Conservation (phyloP, 495 filamentous ascomycete genomes). For the Hypoxylon fuscum region DNA sequence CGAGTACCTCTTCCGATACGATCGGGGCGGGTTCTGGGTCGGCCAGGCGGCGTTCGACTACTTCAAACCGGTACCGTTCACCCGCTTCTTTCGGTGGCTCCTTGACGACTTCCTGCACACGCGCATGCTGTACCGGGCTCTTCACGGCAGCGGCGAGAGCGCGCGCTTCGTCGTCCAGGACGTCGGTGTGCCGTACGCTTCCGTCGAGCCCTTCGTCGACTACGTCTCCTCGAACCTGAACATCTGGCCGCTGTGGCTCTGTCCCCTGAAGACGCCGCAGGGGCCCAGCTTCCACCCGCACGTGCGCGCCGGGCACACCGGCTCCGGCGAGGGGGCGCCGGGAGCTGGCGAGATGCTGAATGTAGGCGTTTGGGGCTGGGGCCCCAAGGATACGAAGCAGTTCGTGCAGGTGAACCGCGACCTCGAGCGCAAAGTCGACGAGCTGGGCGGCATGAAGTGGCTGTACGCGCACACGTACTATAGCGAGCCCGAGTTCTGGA, state of each 20-base stretch:
- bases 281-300: constrained; percentile 61
- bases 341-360: constrained; percentile 56
- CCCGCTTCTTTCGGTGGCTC: constrained; percentile 61
- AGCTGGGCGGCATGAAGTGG: constrained; percentile 73
- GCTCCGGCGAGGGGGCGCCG: neutral
- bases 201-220: constrained; percentile 60
- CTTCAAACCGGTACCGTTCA: constrained; percentile 64
- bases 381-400: constrained; percentile 47
- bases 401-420: constrained; percentile 68
- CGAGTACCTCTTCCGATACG: constrained; percentile 68
- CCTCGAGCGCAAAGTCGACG: constrained; percentile 69
- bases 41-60: constrained; percentile 63
- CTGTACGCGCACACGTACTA: constrained; percentile 71
- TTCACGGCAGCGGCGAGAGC: constrained; percentile 64
- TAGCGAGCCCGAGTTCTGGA: constrained; percentile 62
- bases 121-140: constrained; percentile 68
- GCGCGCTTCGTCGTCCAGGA: constrained; percentile 66
- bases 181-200: constrained; percentile 62
- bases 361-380: constrained; percentile 65
- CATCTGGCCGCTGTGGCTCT: constrained; percentile 70
- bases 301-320: too few species aligned
- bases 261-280: constrained; percentile 58
- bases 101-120: constrained; percentile 73
- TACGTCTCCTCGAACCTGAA: constrained; percentile 57
- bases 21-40: constrained; percentile 69